These are phyloP conservation scores for Parachaetomium inaequale DNA, from an alignment of 495 filamentous ascomycete genomes.

Conservation along the genomic window DNA sequence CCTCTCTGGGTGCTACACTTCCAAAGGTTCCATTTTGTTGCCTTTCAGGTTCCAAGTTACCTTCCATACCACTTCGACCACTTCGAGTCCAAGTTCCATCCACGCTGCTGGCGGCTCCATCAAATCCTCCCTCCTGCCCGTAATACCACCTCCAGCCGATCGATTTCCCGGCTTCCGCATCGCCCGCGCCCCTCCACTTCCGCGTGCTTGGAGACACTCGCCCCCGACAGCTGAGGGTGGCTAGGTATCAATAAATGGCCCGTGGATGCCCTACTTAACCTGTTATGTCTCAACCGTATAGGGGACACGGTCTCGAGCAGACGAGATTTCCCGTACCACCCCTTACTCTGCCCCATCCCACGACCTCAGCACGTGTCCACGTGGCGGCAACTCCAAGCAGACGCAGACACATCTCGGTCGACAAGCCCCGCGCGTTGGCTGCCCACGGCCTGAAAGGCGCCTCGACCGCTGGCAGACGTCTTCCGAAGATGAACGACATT, in stretches of 20 bases:
- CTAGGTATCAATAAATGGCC: not conserved
- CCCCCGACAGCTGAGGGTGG: not conserved
- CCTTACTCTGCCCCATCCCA: not conserved
- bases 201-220: not conserved
- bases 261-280: not conserved
- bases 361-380: slow-evolving; percentile 1
- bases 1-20: too few relatives aligned
- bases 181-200: not conserved
- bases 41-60: too few relatives aligned
- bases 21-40: too few relatives aligned
- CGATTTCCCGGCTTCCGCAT: too few relatives aligned
- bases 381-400: not conserved
- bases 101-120: too few relatives aligned
- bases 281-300: slow-evolving; percentile 15
- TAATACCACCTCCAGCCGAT: too few relatives aligned
- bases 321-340: slow-evolving; percentile 6
- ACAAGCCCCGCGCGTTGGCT: not conserved
- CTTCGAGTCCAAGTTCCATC: too few relatives aligned
- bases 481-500: slow-evolving; percentile 20
- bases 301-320: slow-evolving; percentile 2
- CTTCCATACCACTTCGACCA: too few relatives aligned
- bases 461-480: not conserved
- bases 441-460: not conserved
- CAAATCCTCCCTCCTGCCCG: too few relatives aligned
- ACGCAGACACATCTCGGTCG: not conserved